phyloP scores from a whole-genome alignment of 495 filamentous ascomycete genomes.

The Geoglossum glabrum region DNA sequence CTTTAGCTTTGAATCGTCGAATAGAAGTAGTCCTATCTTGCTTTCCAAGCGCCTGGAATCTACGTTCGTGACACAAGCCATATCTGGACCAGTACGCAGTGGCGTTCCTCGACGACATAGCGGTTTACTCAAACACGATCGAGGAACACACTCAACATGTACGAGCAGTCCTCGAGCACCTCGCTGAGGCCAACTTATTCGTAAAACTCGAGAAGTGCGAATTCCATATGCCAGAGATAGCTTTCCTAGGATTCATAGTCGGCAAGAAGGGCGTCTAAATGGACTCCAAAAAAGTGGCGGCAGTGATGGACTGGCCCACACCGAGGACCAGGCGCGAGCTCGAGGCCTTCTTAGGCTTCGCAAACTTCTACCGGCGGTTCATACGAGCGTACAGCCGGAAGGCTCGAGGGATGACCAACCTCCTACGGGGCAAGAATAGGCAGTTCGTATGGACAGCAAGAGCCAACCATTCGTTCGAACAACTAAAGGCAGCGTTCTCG shows the following conservation, averaged over 20 bases:
- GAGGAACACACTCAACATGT: conserved; percentile 12
- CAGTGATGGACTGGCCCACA: conserved; percentile 9
- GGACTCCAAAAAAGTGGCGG: conserved; percentile 13
- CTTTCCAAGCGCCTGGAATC: no score
- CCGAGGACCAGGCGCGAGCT: conserved; percentile 7
- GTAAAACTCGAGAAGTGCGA: conserved; percentile 16
- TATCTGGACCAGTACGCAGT: conserved; percentile 12
- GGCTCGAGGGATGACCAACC: conserved; percentile 1
- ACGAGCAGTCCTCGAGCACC: conserved; percentile 9
- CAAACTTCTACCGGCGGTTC: conserved; percentile 12
- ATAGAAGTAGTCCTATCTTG: no score
- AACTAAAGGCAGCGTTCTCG: conserved; percentile 7
- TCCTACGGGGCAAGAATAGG: conserved; percentile 8
- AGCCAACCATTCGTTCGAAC: conserved; percentile 4
- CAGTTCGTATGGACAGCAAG: conserved; percentile 5
- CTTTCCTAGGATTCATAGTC: conserved; percentile 17
- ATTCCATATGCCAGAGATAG: conserved; percentile 15
- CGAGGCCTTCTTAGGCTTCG: conserved; percentile 8
- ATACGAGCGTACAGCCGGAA: conserved; percentile 9
- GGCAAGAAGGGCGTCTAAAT: conserved; percentile 14
- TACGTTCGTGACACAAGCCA: no score
- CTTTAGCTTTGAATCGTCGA: no score
- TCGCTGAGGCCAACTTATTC: conserved; percentile 9
- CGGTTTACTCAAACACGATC: conserved; percentile 14
- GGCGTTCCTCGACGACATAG: conserved; percentile 19